Evolutionary conservation across 1,284 basidiomycete genomes (phyloP), one percentile per base, ranked within the genome.

Genomic region (Papiliotrema fonsecae): DNA sequence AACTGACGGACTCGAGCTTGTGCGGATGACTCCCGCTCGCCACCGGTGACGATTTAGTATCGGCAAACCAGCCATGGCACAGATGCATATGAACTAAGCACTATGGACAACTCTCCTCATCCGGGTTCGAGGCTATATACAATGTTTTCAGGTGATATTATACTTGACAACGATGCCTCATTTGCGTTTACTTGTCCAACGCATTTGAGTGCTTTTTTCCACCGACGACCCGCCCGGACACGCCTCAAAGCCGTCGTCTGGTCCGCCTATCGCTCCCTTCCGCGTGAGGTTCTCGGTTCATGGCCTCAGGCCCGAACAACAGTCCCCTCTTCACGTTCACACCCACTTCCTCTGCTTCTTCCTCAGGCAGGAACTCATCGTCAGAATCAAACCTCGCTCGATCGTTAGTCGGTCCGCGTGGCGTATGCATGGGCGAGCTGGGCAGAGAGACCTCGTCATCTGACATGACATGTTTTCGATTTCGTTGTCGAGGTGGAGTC

Each of bases 341-440:
- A n/a, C 45, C 47, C 4, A 25, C 25, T 14, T 45, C 37, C 19
- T 43, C 39, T 21, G 45, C 43, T 30, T 50, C 37, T 7, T 45
- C 28, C 22, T 49, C 42, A 5, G 47, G 47, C 22, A 49, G n/a
- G 31, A 49, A 49, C 34, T 49, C 47, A 16, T 49, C 47, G 21
- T 49, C 47, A 11, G 47, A 49, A 6, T 27, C 25, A 22, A 37
- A 42, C 32, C 21, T 24, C 13, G 11, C 10, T 7, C 19, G 11
- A 18, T 42, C 19, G 18, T 36, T 18, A 25, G 10, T 19, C 4
- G 18, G 24, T 3, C 19, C 25, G 2, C 11, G 7, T n/a, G 27
- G 27, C n/a, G 31, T 34, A 4, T 30, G 39, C 34, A 49, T 43
- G 6, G 47, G 47, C 24, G 47, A 49, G 22, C 32, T 36, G 19